Evolutionary conservation across 352 stramenopile species (phyloP), one percentile per base, ranked within the genome.

Genomic region (Aphanomyces astaci): DNA sequence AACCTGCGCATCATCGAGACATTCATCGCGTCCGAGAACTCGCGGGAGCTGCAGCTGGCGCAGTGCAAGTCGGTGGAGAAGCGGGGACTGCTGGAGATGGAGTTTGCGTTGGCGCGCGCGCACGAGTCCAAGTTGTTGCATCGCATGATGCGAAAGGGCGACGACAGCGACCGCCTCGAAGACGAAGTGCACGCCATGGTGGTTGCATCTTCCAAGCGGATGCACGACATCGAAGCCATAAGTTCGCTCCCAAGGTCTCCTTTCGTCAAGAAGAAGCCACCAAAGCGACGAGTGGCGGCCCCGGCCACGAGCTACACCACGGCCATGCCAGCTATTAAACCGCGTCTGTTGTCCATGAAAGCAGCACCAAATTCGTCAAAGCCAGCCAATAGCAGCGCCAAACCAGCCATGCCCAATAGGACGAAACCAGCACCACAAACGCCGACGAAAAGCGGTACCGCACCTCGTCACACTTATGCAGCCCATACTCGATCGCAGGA

Each of bases 1-100:
- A 81, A 87, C 55, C 53, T 90, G 9, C 73, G 83, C 55, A 75
- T 91, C 43, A 89, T 91, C 25, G 83, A 91, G 54, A 80, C 89
- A 43, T 91, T 82, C 66, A 88, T 91, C 59, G 33, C 76, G 43
- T 79, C 83, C 2, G 81, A 91, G 65, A 91, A 87, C 71, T 79
- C 80, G 56, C 81, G 80, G 11, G 83, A 91, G 65, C 75, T 76
- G 27, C 74, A 78, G 46, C 66, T 91, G 48, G 75, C 78, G 10
- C 76, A 77, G 39, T 91, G 83, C 66, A 46, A 70, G 11, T 78
- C 71, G 13, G 74, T 78, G 13, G 77, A 77, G 30, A 78, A 87
- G 49, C 76, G 79, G 7, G 74, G 72, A n/a, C 72, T 70, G 19
- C 71, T 85, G 53, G 71, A 75, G 24, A 85, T 79, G 46, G 85